Base-by-base conservation (phyloP, 257 asterid genomes). In the Gentiana straminea region DNA sequence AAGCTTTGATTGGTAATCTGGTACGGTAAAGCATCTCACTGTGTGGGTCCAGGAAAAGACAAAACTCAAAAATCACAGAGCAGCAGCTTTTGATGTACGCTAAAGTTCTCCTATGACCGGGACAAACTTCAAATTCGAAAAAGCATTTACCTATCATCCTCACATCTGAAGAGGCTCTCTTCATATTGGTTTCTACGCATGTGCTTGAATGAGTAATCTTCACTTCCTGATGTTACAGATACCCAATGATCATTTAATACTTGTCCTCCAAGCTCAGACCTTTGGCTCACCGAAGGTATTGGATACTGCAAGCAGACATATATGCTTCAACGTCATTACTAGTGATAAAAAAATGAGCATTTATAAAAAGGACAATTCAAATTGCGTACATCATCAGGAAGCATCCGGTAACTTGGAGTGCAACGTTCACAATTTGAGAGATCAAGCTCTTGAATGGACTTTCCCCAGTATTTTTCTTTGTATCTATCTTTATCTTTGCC, bases 181-280 rank as follows among this genome's bases (percentile, higher is more conserved):
- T 92, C 99, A 55, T 85, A 92, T 68, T 89, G 99, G 76, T 92
- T 92, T 73, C 89, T 79, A 54, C 97, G 77, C 97, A 92, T 92
- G 77, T 92, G 95, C 58, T 89, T 92, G 66, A 92, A 92, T 7
- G 99, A 92, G 76, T 92, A 92, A 75, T 92, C 99, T 77, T 92
- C 99, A 73, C 99, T 92, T 59, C 99, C 99, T 60, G 95, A 92
- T 60, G 99, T 92, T 73, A 92, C 99, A 67, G 99, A 92, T 51
- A 92, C 99, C 95, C 94, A 92, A 58, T 79, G 84, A 59, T 92
- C 94, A 64, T 92, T 92, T 52, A 92, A 71, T 55, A 92, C 97
- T 78, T 79, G 86, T 57, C 80, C 77, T 60, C 94, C 97, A 68
- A 92, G 94, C 70, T 85, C 94, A 55, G 97, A 80, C 68, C 85